A percentile compares a stretch with the other conserved stretches of the same genome.
phyloP scores from a whole-genome alignment of 495 filamentous ascomycete genomes.

The Hypoxylon fragiforme region DNA sequence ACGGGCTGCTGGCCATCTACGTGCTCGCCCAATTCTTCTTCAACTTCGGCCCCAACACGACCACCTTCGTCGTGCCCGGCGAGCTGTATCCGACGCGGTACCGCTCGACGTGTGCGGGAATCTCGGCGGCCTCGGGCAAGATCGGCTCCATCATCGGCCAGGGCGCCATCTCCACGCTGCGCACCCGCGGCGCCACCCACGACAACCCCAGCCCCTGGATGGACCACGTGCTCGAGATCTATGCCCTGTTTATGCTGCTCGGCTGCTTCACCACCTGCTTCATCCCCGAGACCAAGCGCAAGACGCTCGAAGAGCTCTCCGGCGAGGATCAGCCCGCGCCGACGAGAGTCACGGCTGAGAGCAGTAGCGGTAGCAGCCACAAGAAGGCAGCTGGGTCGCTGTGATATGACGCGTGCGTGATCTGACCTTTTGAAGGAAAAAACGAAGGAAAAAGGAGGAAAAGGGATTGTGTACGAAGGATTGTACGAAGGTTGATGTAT shows the following conservation, averaged over 20 bases:
- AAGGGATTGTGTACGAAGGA: no score
- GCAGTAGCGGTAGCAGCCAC: conserved; percentile 6
- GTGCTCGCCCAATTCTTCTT: conserved; percentile 71
- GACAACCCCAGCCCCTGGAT: conserved; percentile 64
- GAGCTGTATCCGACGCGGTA: conserved; percentile 90
- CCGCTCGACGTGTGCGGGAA: conserved; percentile 81
- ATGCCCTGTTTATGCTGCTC: conserved; percentile 77
- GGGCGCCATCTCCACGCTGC: conserved; percentile 56
- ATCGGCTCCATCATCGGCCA: conserved; percentile 72
- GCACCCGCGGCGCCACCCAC: conserved; percentile 47
- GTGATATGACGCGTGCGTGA: conserved; percentile 9
- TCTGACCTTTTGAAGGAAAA: no score
- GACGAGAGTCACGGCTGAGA: background rate
- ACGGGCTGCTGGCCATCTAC: conserved; percentile 72
- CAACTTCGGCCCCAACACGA: conserved; percentile 86
- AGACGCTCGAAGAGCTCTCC: conserved; percentile 63
- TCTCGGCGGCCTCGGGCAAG: conserved; percentile 84
- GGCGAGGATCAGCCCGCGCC: conserved; percentile 48
- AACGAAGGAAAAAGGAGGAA: no score
- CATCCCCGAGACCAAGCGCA: conserved; percentile 77
- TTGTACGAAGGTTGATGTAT: background rate
- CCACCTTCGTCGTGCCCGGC: conserved; percentile 89
- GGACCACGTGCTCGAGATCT: conserved; percentile 80
- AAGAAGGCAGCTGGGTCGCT: conserved; percentile 30
- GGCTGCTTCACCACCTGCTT: conserved; percentile 66